phyloP scores from a whole-genome alignment of 176 grass and related monocot genomes.

The Melocanna baccifera region DNA sequence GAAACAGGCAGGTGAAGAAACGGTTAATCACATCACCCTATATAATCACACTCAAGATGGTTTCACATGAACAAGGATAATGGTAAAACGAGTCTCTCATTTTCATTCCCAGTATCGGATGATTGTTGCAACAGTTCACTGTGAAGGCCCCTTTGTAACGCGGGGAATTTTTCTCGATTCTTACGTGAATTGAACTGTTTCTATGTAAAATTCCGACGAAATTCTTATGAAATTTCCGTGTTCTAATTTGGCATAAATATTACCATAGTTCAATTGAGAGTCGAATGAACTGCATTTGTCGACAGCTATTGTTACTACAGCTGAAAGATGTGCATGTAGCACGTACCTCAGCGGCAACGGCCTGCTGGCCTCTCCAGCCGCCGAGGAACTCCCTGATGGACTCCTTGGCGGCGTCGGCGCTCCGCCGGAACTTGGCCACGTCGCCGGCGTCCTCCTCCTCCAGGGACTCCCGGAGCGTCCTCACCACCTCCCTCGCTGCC shows the following conservation, averaged over 20 bases:
- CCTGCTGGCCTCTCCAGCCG: conserved; percentile 64
- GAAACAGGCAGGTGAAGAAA: not conserved
- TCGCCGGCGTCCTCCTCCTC: conserved; percentile 56
- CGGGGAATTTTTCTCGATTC: too few species aligned
- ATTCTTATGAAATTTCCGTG: too few species aligned
- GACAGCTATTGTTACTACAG: not conserved
- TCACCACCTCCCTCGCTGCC: conserved; percentile 82
- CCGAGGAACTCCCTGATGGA: conserved; percentile 79
- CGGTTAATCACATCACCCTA: not conserved
- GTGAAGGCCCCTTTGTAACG: too few species aligned
- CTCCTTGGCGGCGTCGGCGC: conserved; percentile 78
- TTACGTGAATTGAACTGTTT: too few species aligned
- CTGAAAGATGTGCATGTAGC: not conserved
- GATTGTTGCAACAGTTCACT: too few species aligned
- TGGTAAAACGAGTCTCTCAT: not conserved
- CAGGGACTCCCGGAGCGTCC: conserved; percentile 83
- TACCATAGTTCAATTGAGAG: too few species aligned
- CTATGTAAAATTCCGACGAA: too few species aligned
- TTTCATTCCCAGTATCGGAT: too few species aligned
- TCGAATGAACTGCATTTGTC: not conserved
- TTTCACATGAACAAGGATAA: not conserved
- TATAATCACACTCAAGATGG: not conserved
- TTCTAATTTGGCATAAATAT: too few species aligned
- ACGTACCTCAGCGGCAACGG: conserved; percentile 64
- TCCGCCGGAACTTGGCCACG: conserved; percentile 67